Conservation (phyloP, 2,329 filamentous ascomycete genomes). For the Chaetomium sp. region DNA sequence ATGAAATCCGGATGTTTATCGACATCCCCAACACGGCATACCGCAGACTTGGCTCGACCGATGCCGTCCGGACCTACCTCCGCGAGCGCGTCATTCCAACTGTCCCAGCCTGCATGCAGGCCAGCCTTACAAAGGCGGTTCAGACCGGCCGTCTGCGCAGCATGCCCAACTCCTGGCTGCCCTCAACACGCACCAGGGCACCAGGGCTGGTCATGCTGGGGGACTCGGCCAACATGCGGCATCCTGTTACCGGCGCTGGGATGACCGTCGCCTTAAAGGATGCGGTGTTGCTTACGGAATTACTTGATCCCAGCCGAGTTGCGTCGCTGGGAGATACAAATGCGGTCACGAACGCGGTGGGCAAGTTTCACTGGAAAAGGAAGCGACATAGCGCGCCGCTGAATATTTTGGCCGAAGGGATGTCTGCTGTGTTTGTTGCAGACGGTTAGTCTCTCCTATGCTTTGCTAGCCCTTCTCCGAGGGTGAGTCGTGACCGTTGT, state of each 20-base stretch:
- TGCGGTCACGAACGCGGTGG: background rate
- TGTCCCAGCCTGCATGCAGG: background rate
- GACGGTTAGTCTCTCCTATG: background rate
- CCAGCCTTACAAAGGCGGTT: background rate
- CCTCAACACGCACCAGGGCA: slow-evolving; percentile 4
- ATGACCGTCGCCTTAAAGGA: slow-evolving; percentile 15
- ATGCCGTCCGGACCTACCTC: slow-evolving; percentile 5
- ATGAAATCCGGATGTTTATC: slow-evolving; percentile 8
- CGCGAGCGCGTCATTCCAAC: background rate
- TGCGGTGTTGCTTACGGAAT: background rate
- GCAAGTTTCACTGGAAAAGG: slow-evolving; percentile 9
- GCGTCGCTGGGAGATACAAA: background rate
- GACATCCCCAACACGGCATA: slow-evolving; percentile 8
- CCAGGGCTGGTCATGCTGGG: slow-evolving; percentile 11
- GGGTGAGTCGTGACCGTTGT: background rate
- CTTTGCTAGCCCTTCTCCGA: background rate
- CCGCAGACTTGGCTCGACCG: background rate
- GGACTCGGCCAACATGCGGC: slow-evolving; percentile 12
- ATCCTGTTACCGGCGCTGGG: slow-evolving; percentile 11
- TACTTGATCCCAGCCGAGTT: background rate
- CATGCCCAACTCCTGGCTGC: slow-evolving; percentile 13
- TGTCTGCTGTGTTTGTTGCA: slow-evolving; percentile 10
- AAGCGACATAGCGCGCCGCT: slow-evolving; percentile 8
- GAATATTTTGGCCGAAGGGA: slow-evolving; percentile 12
- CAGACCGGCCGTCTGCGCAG: slow-evolving; percentile 6